Evolutionary conservation across 805 yeast genomes (phyloP).

Genomic region (Suhomyces xylopsoci): DNA sequence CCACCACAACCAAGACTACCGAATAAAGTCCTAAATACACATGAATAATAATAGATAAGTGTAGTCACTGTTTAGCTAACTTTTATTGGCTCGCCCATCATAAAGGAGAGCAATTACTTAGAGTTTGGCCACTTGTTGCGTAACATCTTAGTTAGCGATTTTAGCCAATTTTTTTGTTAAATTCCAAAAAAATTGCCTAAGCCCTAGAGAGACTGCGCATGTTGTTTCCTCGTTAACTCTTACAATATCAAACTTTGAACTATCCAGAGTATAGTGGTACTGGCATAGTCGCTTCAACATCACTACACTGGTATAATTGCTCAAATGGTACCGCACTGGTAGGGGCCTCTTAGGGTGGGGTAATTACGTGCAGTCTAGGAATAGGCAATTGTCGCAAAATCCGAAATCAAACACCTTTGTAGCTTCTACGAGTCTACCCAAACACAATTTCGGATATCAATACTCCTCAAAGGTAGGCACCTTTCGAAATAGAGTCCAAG

Average conservation of each 20-base stretch:
- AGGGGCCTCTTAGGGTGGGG: neutral
- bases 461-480: neutral
- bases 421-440: neutral
- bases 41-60: too few species aligned
- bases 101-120: too few species aligned
- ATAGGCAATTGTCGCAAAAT: neutral
- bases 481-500: too few species aligned
- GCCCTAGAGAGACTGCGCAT: too few species aligned
- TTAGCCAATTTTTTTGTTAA: neutral
- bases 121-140: too few species aligned
- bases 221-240: too few species aligned
- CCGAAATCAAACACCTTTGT: neutral
- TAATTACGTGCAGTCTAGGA: neutral
- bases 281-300: too few species aligned
- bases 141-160: too few species aligned
- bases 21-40: too few species aligned
- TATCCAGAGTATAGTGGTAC: neutral
- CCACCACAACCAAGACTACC: neutral
- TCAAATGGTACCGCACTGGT: neutral
- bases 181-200: neutral
- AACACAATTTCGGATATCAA: neutral
- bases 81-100: too few species aligned
- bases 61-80: neutral
- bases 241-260: neutral
- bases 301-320: too few species aligned